Percentiles rank a stretch among this genome's conserved stretches.
These are phyloP conservation scores for Mycena latifolia DNA, from an alignment of 768 basidiomycete genomes.

Conservation along the genomic window DNA sequence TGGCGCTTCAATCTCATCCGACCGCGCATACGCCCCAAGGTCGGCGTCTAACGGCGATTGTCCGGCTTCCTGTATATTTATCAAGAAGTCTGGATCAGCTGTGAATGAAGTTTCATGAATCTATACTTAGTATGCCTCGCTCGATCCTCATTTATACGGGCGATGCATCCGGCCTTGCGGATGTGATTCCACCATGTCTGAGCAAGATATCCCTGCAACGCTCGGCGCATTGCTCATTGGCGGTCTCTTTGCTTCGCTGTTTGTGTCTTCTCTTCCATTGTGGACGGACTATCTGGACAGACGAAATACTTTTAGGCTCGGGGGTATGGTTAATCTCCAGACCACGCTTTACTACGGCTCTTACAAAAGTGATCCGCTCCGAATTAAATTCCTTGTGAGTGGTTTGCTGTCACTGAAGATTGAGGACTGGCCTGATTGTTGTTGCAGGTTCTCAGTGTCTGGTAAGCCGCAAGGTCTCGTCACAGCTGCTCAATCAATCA, in stretches of 20 bases:
- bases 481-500: no score
- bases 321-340: slow-evolving; percentile 25
- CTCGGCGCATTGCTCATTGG: slow-evolving; percentile 20
- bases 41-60: no score
- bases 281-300: background rate
- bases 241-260: slow-evolving; percentile 23
- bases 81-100: no score
- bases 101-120: no score
- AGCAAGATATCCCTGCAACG: slow-evolving; percentile 2
- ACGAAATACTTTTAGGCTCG: slow-evolving; percentile 10
- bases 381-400: slow-evolving; percentile 18
- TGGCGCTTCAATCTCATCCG: no score
- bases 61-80: no score
- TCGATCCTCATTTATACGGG: no score
- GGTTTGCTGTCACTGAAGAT: background rate
- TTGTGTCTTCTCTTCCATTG: background rate
- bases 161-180: no score
- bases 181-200: slow-evolving; percentile 5
- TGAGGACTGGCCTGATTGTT: background rate
- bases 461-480: background rate
- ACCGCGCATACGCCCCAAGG: no score
- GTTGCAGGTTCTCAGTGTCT: slow-evolving; percentile 13
- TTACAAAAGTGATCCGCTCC: slow-evolving; percentile 19
- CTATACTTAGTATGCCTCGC: no score
- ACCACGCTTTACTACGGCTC: slow-evolving; percentile 20